A percentile compares a stretch with the other conserved stretches of the same genome.
phyloP scores from a whole-genome alignment of 441 rosid genomes.

The Erodium chrysanthum region DNA sequence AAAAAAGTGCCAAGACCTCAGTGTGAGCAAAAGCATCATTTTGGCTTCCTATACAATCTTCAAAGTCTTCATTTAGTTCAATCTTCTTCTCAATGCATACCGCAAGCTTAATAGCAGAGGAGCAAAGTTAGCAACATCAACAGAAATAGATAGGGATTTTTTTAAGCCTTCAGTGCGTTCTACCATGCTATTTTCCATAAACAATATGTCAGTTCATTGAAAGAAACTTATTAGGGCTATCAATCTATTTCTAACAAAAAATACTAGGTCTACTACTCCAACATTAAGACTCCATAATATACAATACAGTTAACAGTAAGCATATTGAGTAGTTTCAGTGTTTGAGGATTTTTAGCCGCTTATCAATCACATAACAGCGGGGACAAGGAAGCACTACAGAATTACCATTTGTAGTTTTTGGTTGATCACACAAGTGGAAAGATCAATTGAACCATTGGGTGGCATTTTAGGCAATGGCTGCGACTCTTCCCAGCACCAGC shows the following conservation, averaged over 20 bases:
- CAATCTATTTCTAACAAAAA: conserved; percentile 1
- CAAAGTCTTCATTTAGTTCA: conserved; percentile 72
- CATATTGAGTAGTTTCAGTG: conserved; percentile 4
- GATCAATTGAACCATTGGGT: conserved; percentile 54
- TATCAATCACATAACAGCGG: not conserved
- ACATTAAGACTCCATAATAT: conserved; percentile 1
- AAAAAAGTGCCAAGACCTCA: conserved; percentile 34
- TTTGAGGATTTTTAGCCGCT: not conserved
- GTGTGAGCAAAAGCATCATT: conserved; percentile 32
- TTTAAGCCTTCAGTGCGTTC: conserved; percentile 8
- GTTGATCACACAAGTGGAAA: conserved; percentile 75
- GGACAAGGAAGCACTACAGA: conserved; percentile 10
- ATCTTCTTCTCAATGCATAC: conserved; percentile 87
- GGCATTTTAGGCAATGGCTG: conserved; percentile 78
- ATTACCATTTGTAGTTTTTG: conserved; percentile 94
- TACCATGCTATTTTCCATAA: conserved; percentile 12
- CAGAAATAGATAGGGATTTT: not conserved
- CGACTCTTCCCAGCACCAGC: conserved; percentile 98
- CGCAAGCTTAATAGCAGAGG: conserved; percentile 57
- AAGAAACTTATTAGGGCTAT: not conserved
- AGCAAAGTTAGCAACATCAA: conserved; percentile 16
- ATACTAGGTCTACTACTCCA: not conserved
- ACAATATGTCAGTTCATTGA: not conserved
- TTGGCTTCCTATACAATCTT: conserved; percentile 71
- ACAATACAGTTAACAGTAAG: conserved; percentile 1